A percentile compares a stretch with the other conserved stretches of the same genome.
Conservation (phyloP, 768 basidiomycete genomes). For the Leccinum disarticulatum region DNA sequence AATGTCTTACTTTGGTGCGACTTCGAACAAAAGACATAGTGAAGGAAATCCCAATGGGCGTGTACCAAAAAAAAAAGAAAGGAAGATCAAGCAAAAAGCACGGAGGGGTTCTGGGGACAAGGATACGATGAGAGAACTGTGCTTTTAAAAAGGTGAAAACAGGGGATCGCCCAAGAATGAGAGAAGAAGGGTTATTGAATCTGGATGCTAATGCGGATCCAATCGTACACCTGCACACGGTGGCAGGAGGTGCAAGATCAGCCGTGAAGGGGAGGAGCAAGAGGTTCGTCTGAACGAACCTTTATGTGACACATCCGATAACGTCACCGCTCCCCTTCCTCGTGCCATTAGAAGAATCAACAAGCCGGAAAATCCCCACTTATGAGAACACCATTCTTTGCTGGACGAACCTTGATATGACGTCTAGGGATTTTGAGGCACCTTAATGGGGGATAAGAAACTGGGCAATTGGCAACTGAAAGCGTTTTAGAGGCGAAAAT, state of each 20-base stretch:
- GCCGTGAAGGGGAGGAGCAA: constrained; percentile 7
- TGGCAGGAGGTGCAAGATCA: constrained; percentile 13
- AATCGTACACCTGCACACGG: constrained; percentile 27
- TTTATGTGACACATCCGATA: constrained; percentile 25
- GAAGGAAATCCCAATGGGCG: background rate
- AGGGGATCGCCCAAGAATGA: background rate
- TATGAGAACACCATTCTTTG: constrained; percentile 15
- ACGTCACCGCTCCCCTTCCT: constrained; percentile 13
- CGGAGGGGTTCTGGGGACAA: background rate
- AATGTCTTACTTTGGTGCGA: constrained; percentile 24
- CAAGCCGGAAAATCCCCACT: constrained; percentile 23
- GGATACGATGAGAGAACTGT: background rate
- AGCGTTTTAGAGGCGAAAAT: background rate
- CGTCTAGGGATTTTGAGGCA: background rate
- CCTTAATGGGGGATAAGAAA: constrained; percentile 1
- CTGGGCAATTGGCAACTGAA: background rate
- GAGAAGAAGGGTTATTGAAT: constrained; percentile 1
- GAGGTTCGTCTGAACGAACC: constrained; percentile 5
- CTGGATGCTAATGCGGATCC: constrained; percentile 11
- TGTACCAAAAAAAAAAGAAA: background rate
- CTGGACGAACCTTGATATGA: background rate
- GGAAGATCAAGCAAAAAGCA: background rate
- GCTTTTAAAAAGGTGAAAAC: constrained; percentile 1
- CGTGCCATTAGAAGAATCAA: constrained; percentile 29
- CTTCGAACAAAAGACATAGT: constrained; percentile 19